Base-by-base conservation (phyloP, 768 basidiomycete genomes). In the Cystobasidium tubakii region DNA sequence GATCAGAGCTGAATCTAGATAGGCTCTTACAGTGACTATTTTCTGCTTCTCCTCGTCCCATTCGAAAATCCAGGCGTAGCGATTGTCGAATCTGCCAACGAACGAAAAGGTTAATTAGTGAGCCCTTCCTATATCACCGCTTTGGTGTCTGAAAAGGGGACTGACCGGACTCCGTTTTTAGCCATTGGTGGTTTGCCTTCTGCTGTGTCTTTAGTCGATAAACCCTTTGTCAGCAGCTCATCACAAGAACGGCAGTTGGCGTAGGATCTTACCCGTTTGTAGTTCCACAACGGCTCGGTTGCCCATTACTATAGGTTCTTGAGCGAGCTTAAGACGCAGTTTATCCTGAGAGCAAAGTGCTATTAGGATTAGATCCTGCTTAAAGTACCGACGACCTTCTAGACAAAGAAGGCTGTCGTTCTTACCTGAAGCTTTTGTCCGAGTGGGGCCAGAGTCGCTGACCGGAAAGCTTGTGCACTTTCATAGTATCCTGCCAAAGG, bases 1-100 rank as follows among this genome's bases (percentile, higher is more conserved):
- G 27, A 65, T 36, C n/a, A 43, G 23, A n/a, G 63, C 63, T 27
- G 63, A 65, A 43, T 65, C 63, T 10, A 65, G 63, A 27, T 65
- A 65, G 4, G 63, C 63, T 27, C 63, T 36, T 10, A 65, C 63
- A 27, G 39, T 42, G 2, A 65, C 63, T 15, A 65, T 42, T 23
- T 42, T 65, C 63, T 65, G 31, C 63, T 65, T 34, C 15, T 43
- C 36, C 29, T 27, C 31, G n/a, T 65, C 63, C 33, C 39, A 65
- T 46, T 65, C 63, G n/a, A 65, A 43, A 2, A 65, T 23, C 63
- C 63, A 65, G 23, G 63, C 44, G 23, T 65, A 65, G 4, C 63
- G 36, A 46, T 65, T 65, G 25, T 65, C 63, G 39, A 65, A 65
- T 1, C 63, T 65, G 15, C 21, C 63, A 65, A 46, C 6, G 23